phyloP scores from a whole-genome alignment of 768 basidiomycete genomes.

The Daedalea quercina region DNA sequence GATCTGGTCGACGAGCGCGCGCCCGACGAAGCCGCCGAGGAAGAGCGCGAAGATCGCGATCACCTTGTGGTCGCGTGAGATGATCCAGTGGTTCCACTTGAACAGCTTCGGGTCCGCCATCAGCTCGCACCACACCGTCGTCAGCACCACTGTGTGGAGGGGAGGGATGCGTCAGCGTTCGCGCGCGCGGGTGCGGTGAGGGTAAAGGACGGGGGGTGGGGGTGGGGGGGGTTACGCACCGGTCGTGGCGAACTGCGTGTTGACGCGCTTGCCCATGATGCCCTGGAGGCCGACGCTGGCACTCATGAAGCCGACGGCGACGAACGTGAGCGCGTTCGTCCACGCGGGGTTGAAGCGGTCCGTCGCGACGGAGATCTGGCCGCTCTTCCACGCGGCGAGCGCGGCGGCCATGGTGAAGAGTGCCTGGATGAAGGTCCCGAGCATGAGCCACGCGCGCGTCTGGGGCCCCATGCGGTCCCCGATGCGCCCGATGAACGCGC shows the following conservation, averaged over 20 bases:
- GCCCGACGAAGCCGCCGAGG: slow-evolving; percentile 64
- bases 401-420: slow-evolving; percentile 72
- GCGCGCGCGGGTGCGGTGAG: background rate
- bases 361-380: slow-evolving; percentile 45
- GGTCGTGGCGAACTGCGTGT: slow-evolving; percentile 74
- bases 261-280: slow-evolving; percentile 75
- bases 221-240: slow-evolving; percentile 34
- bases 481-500: slow-evolving; percentile 74
- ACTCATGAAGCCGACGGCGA: slow-evolving; percentile 73
- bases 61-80: slow-evolving; percentile 63
- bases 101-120: slow-evolving; percentile 78
- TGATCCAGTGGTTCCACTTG: slow-evolving; percentile 41
- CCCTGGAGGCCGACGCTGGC: slow-evolving; percentile 80
- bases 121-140: slow-evolving; percentile 86
- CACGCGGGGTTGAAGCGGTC: slow-evolving; percentile 61
- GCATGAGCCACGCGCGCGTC: slow-evolving; percentile 67
- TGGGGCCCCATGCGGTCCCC: slow-evolving; percentile 76
- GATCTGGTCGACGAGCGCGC: slow-evolving; percentile 50
- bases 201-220: background rate
- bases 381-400: slow-evolving; percentile 64
- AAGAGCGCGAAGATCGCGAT: slow-evolving; percentile 66
- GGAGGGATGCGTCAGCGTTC: background rate
- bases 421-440: slow-evolving; percentile 68
- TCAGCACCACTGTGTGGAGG: slow-evolving; percentile 57
- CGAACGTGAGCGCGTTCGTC: slow-evolving; percentile 60